phyloP scores from a whole-genome alignment of 2,329 filamentous ascomycete species.

The Leptodontidium sp. region DNA sequence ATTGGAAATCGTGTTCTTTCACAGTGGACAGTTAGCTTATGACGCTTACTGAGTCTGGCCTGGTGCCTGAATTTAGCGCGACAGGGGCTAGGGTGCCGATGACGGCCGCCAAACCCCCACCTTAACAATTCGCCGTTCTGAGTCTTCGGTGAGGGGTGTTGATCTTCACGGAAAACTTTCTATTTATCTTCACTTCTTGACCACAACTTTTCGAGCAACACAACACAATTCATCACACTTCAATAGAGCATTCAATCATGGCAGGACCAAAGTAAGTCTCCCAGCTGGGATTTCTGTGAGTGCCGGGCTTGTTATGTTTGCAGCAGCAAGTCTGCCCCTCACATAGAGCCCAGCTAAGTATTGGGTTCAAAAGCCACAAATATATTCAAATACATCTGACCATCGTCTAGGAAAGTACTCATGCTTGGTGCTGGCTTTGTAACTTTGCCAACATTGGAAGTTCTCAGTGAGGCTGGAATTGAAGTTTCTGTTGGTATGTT shows the following conservation, averaged over 20 bases:
- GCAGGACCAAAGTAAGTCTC: conserved; percentile 36
- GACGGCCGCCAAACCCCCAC: conserved; percentile 39
- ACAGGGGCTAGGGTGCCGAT: conserved; percentile 28
- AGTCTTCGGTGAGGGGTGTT: conserved; percentile 33
- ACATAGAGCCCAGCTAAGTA: no score
- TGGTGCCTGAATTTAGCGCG: conserved; percentile 14
- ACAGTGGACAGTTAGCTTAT: background rate
- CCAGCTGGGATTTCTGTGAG: no score
- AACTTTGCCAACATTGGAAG: conserved; percentile 64
- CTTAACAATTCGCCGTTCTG: conserved; percentile 35
- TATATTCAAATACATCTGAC: conserved; percentile 1
- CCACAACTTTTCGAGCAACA: background rate
- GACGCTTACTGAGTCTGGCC: background rate
- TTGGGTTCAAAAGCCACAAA: conserved; percentile 15
- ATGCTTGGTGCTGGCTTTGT: conserved; percentile 62
- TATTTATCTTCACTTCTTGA: conserved; percentile 13
- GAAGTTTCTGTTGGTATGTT: conserved; percentile 62
- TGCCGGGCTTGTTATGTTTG: no score
- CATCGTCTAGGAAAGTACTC: conserved; percentile 50
- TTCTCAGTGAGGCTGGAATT: conserved; percentile 64
- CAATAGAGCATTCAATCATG: conserved; percentile 38
- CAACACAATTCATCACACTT: background rate
- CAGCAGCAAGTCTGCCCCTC: no score
- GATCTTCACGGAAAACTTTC: conserved; percentile 18
- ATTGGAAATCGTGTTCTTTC: conserved; percentile 34